A percentile compares a stretch with the other conserved stretches of the same genome.
Evolutionary conservation across 176 grass and related monocot species (phyloP).

Genomic region (Eleusine indica): DNA sequence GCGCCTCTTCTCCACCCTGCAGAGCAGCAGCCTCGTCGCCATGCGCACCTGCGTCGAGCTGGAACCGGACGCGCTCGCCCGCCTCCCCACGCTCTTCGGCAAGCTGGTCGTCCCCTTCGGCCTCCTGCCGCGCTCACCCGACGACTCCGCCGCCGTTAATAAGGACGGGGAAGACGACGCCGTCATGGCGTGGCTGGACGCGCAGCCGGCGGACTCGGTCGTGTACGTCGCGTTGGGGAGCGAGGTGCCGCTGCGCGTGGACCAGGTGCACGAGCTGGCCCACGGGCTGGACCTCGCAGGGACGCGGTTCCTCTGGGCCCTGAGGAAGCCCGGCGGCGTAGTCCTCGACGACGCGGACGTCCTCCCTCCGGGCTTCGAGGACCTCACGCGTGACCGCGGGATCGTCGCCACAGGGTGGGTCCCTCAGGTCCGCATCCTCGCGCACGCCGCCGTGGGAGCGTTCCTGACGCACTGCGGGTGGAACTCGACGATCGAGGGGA

Average conservation of each 20-base stretch:
- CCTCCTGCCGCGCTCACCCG: constrained; percentile 28
- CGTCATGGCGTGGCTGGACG: constrained; percentile 36
- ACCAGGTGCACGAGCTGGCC: constrained; percentile 36
- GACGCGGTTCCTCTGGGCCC: constrained; percentile 52
- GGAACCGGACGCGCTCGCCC: background rate
- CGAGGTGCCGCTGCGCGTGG: constrained; percentile 24
- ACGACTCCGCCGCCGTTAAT: background rate
- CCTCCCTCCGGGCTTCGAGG: background rate
- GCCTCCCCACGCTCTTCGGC: constrained; percentile 1
- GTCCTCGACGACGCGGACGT: background rate
- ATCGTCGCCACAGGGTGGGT: too few species aligned
- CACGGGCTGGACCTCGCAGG: constrained; percentile 35
- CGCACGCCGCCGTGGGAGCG: constrained; percentile 44
- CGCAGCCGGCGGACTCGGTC: constrained; percentile 21
- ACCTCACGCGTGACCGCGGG: too few species aligned
- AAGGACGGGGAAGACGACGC: background rate
- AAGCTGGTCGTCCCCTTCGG: constrained; percentile 47
- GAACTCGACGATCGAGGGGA: constrained; percentile 75
- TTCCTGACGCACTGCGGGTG: constrained; percentile 80
- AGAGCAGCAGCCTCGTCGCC: background rate
- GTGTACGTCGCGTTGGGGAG: constrained; percentile 48
- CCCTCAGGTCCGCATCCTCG: too few species aligned
- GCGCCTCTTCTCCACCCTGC: background rate
- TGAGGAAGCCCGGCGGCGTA: constrained; percentile 4
- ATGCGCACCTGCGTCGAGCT: background rate